phyloP scores from a whole-genome alignment of 2,329 filamentous ascomycete species.

The Westerdykella aurantiaca region DNA sequence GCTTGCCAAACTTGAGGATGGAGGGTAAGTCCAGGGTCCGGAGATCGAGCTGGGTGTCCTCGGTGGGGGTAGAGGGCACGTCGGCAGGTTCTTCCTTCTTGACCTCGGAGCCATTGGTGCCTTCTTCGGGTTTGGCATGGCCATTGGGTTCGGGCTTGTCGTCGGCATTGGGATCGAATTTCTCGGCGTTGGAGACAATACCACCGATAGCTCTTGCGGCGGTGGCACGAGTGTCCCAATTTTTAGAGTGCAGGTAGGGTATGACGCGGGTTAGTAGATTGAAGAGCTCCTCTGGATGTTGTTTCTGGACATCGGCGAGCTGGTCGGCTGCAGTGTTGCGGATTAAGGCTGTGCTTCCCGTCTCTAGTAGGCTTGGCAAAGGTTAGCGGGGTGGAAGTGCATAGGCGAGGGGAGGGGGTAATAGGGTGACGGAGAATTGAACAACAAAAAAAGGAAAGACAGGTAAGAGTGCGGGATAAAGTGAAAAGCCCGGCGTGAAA shows the following conservation, averaged over 20 bases:
- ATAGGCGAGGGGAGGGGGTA: neutral
- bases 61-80: conserved; percentile 34
- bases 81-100: conserved; percentile 51
- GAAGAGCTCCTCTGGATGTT: conserved; percentile 95
- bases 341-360: conserved; percentile 91
- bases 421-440: neutral
- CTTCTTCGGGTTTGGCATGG: conserved; percentile 54
- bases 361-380: conserved; percentile 75
- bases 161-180: conserved; percentile 80
- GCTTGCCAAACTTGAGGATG: conserved; percentile 77
- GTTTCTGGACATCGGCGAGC: conserved; percentile 94
- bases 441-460: neutral
- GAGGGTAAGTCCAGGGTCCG: conserved; percentile 69
- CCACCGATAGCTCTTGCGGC: conserved; percentile 91
- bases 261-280: conserved; percentile 89
- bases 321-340: conserved; percentile 96
- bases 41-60: conserved; percentile 61
- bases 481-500: conserved; percentile 1
- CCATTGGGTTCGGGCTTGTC: conserved; percentile 47
- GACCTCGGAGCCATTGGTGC: conserved; percentile 30
- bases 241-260: conserved; percentile 90
- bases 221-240: conserved; percentile 93
- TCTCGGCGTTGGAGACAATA: conserved; percentile 81
- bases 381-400: conserved; percentile 15
- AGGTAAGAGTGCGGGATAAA: neutral